These are phyloP conservation scores for Phragmites australis DNA, from an alignment of 176 grass and related monocot species.

Conservation along the genomic window DNA sequence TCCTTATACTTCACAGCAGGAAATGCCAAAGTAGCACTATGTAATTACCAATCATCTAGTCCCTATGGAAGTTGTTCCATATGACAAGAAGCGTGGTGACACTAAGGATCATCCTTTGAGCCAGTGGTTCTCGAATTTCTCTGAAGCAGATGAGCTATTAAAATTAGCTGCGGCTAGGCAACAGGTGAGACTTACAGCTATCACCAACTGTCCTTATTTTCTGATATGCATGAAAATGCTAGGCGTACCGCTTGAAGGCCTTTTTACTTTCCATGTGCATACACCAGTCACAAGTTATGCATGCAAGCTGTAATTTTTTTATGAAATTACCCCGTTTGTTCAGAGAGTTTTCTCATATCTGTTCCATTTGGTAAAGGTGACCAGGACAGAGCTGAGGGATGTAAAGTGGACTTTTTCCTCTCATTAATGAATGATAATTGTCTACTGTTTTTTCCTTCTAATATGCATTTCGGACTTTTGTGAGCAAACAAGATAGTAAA, in stretches of 20 bases:
- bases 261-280: background rate
- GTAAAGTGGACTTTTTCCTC: background rate
- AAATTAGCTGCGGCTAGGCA: conserved; percentile 90
- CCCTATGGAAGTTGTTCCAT: conserved; percentile 41
- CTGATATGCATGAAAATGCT: background rate
- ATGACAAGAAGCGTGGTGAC: conserved; percentile 80
- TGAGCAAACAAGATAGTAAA: background rate
- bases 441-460: background rate
- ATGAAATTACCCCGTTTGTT: background rate
- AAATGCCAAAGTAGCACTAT: background rate
- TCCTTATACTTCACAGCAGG: background rate
- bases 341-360: background rate
- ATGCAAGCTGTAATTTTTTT: background rate
- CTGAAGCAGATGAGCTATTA: conserved; percentile 94
- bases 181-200: conserved; percentile 56
- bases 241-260: background rate
- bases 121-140: conserved; percentile 91
- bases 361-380: background rate
- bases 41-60: conserved; percentile 42
- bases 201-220: conserved; percentile 17
- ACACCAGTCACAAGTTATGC: background rate
- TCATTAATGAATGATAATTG: background rate
- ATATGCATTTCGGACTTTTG: background rate
- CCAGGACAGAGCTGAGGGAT: background rate
- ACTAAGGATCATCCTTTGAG: conserved; percentile 84